Base-by-base conservation (phyloP, 805 yeast species). In the Candida wancherniae region DNA sequence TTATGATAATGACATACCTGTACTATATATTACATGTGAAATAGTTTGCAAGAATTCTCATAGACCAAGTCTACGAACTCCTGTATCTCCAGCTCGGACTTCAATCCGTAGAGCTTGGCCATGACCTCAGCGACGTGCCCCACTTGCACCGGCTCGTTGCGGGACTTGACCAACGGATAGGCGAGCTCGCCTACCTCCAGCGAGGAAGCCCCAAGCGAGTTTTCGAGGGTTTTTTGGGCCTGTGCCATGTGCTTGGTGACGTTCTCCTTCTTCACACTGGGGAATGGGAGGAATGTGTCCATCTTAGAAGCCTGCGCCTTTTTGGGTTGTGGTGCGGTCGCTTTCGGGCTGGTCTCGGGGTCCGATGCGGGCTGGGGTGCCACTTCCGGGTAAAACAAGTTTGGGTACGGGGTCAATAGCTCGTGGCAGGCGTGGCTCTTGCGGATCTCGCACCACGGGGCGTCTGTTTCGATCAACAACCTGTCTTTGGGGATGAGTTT, bases 371-470 rank as follows among this genome's bases (percentile, higher is more conserved):
- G 5, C 7, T 9, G 9, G 9, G 26, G 17, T 7, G 31, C 7
- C 22, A 51, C 34, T 24, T 51, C 42, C 1, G 84, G 84, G 41
- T 76, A 79, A 34, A 63, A 73, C 10, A 54, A 59, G 47, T 74
- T 77, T 3, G 84, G 84, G 40, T 74, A 72, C 6, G 61, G 48
- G 0, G 76, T 58, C 18, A 87, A 51, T 39, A 63, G 69, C 40
- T 73, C 61, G 57, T 73, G 76, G 10, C 92, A 73, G 2, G 86
- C 85, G 53, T 86, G 95, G 7, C 92, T 71, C 43, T 75, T 83
- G 36, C 94, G 69, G 26, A 92, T 75, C 51, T 88, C 97, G 62
- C 99, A 92, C 98, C 98, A 92, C 1, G 99, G 98, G 3, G 97
- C 87, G 58, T 92, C 98, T 0, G 97, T 90, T 53, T 92, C 99